phyloP scores from a whole-genome alignment of 441 rosid species.

The Populus tomentosa region DNA sequence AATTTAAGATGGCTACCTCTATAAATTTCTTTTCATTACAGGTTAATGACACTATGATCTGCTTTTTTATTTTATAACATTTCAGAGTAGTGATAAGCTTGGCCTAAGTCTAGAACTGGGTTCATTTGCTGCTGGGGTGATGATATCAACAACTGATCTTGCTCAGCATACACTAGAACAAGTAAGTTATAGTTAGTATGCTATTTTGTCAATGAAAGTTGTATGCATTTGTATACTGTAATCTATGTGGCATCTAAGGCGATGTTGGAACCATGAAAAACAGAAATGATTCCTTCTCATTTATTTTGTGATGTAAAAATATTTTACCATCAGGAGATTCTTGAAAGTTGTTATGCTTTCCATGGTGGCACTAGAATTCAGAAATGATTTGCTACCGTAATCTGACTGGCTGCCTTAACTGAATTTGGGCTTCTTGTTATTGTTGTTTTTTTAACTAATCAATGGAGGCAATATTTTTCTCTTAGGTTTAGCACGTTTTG shows the following conservation, averaged over 20 bases:
- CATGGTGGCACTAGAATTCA: background rate
- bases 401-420: background rate
- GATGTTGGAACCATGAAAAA: background rate
- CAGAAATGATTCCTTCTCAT: background rate
- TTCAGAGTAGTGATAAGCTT: constrained; percentile 61
- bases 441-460: background rate
- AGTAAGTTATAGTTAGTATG: constrained; percentile 21
- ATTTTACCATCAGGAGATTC: background rate
- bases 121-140: constrained; percentile 61
- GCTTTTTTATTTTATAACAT: constrained; percentile 16
- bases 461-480: background rate
- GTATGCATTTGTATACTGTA: constrained; percentile 3
- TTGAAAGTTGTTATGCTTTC: background rate
- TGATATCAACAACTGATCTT: constrained; percentile 58
- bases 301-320: background rate
- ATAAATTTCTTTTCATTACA: background rate
- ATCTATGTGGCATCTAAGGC: background rate
- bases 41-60: background rate
- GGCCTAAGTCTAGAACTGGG: constrained; percentile 58
- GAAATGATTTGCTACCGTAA: background rate
- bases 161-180: constrained; percentile 56
- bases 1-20: background rate
- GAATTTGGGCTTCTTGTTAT: background rate
- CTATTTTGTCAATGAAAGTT: background rate
- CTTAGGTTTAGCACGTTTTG: background rate